Base-by-base conservation (phyloP, 495 filamentous ascomycete genomes). In the Oidiodendron maius region DNA sequence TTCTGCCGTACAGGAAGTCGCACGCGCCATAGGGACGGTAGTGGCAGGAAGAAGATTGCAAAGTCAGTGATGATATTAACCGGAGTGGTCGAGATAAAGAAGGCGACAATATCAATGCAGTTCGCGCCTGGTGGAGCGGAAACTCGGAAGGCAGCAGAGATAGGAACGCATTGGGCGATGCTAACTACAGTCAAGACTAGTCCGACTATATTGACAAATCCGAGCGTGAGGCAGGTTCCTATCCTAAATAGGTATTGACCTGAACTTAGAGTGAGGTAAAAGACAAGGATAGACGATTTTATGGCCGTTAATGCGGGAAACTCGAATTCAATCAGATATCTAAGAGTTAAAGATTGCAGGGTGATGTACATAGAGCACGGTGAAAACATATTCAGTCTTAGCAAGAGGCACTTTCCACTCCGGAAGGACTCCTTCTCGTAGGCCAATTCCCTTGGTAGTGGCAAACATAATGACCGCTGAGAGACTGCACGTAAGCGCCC, bases 1-100 rank as follows among this genome's bases (percentile, higher is more conserved):
- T 74, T 66, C 35, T 60, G 63, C 15, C 60, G 59, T 15, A 41
- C 48, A 18, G 57, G 63, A 23, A 78, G 64, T 26, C 67, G 63
- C 0, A 71, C 64, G 26, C 62, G 60, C 46, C 66, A 52, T 22
- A 78, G 73, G 16, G 74, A 56, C 8, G 74, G 72, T 15, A 78
- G 70, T 3, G 68, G 69, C 44, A 76, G 66, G 58, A 65, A 32
- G n/a, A 32, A 32, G 28, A 32, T 32, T 32, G 28, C 28, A 32
- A 32, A 8, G n/a, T 32, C 28, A n/a, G 28, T 32, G 28, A 32
- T 32, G 28, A 32, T 32, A 32, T 32, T 32, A 32, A 32, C 28
- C 28, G 28, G 28, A 32, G 28, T n/a, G 28, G 28, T 32, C 28
- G 28, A 32, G 28, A 32, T 8, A n/a, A 8, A 32, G 28, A 32